Evolutionary conservation across 805 yeast species (phyloP).

Genomic region (Cyberlindnera xishuangbannaensis): DNA sequence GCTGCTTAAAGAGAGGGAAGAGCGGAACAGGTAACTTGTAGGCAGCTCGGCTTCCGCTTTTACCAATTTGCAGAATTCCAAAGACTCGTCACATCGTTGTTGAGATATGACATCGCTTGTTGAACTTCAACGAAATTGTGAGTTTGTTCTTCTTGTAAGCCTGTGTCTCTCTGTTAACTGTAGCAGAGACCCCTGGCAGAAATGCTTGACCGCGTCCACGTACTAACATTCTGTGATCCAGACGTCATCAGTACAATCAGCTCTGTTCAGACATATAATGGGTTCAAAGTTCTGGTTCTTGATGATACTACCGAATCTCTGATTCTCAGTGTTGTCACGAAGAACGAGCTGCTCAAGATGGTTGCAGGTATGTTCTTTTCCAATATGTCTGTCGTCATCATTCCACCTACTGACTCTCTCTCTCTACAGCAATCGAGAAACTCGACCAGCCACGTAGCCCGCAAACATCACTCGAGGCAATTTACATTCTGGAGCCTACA

Average conservation of each 20-base stretch:
- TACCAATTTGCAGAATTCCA: too few species aligned
- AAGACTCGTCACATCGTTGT: too few species aligned
- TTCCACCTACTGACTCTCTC: too few species aligned
- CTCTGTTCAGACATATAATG: slow-evolving; percentile 37
- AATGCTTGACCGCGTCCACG: neutral
- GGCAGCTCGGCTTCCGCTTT: too few species aligned
- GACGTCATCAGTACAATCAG: slow-evolving; percentile 32
- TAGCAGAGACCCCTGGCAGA: neutral
- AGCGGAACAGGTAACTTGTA: too few species aligned
- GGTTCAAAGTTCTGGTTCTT: slow-evolving; percentile 46
- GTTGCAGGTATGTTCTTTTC: slow-evolving; percentile 31
- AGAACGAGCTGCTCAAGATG: slow-evolving; percentile 42
- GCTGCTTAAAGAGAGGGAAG: too few species aligned
- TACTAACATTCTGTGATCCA: slow-evolving; percentile 4
- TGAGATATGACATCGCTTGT: slow-evolving; percentile 34
- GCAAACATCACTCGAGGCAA: slow-evolving; percentile 64
- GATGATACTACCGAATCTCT: slow-evolving; percentile 50
- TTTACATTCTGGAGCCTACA: slow-evolving; percentile 72
- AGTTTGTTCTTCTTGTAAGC: slow-evolving; percentile 5
- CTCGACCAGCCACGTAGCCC: slow-evolving; percentile 58
- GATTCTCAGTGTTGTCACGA: slow-evolving; percentile 41
- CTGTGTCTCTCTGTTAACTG: neutral
- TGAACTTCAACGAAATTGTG: slow-evolving; percentile 31
- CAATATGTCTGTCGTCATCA: too few species aligned
- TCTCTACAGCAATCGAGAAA: slow-evolving; percentile 49